Conservation (phyloP, 75 land plant species). For the Adiantum capillusveneris region DNA sequence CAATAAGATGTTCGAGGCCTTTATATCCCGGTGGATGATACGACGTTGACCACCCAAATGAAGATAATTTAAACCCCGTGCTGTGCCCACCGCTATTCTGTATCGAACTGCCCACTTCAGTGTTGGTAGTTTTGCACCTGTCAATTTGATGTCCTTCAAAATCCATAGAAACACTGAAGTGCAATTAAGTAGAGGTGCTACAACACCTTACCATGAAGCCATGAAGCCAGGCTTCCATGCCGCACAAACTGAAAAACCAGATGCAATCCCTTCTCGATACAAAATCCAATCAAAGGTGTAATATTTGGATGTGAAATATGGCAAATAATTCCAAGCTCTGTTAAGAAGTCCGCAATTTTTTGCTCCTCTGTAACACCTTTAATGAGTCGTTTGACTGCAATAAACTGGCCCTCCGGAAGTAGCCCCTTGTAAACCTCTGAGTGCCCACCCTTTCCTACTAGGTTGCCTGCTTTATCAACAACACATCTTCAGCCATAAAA, state of each 20-base stretch:
- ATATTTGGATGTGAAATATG: conserved; percentile 79
- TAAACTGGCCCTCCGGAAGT: conserved; percentile 50
- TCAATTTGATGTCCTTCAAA: background rate
- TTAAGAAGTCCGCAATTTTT: conserved; percentile 46
- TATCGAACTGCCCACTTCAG: conserved; percentile 38
- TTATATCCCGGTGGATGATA: conserved; percentile 85
- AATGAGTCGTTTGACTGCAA: conserved; percentile 75
- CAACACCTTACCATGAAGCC: conserved; percentile 53
- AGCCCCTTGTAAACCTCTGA: conserved; percentile 76
- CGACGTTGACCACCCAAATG: conserved; percentile 68
- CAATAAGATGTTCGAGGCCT: conserved; percentile 75
- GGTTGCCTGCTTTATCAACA: conserved; percentile 12
- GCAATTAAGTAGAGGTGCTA: background rate
- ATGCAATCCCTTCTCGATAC: conserved; percentile 66
- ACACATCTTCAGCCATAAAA: background rate
- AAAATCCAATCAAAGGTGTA: conserved; percentile 69
- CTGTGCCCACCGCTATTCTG: conserved; percentile 50
- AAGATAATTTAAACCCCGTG: conserved; percentile 63
- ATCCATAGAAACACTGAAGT: background rate
- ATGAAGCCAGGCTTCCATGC: conserved; percentile 69
- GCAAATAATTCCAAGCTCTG: conserved; percentile 80
- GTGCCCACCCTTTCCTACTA: conserved; percentile 87
- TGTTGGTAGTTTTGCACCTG: background rate
- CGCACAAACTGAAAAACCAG: conserved; percentile 61
- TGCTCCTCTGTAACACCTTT: conserved; percentile 45